Evolutionary conservation across 257 asterid genomes (phyloP), one percentile per base, ranked within the genome.

Genomic region (Petunia secreta): DNA sequence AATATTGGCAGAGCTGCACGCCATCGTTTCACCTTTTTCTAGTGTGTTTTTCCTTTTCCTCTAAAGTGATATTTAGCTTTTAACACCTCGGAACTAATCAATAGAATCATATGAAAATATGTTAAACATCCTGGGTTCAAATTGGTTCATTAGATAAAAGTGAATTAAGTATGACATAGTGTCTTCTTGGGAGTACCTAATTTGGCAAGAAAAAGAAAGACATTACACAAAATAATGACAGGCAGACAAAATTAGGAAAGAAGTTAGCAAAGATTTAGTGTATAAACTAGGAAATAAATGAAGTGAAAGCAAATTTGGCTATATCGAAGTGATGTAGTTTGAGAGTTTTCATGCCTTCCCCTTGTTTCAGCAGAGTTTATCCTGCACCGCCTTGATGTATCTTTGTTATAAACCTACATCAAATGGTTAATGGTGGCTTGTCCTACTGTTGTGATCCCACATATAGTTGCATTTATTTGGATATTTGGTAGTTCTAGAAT

Each of bases 201-300:
- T 46, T 69, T 46, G 34, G 58, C 46, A 46, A 10, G 77, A n/a
- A 71, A 71, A 69, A 48, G 77, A 16, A 69, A 63, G 68, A 63
- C 43, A 34, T 3, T 14, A 57, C 4, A 44, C 55, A 16, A 8
- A 44, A 25, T 2, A 46, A 48, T 34, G 77, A 48, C 60, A 5
- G n/a, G n/a, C 77, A 71, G n/a, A 44, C n/a, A 11, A 59, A 10
- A 71, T 37, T 10, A 6, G 14, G 60, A 44, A 46, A 25, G 44
- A 71, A 71, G 77, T 71, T 48, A 60, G 10, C 16, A 25, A 39
- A 25, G 48, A 46, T 64, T 48, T 34, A 34, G 77, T 37, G 16
- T 44, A 71, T 9, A 34, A 4, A 34, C 44, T 5, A 71, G 60
- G 60, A 71, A 48, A 46, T 48, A 71, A 16, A 71, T 48, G 11